Base-by-base conservation (phyloP, 2,329 filamentous ascomycete genomes). In the Eurotiales sp. region DNA sequence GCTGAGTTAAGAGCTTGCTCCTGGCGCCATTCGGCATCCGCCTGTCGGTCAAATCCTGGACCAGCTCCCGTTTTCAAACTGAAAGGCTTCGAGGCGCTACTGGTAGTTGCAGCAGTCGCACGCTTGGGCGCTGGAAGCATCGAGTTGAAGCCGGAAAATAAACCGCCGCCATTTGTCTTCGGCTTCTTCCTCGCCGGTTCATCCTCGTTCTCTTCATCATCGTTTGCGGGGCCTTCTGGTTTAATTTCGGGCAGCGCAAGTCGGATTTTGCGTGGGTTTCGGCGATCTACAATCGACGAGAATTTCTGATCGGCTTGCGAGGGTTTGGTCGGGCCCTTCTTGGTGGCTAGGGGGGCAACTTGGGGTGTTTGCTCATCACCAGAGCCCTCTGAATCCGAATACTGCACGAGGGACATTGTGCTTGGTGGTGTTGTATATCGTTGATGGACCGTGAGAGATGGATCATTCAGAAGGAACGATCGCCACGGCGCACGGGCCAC, bases 101-200 rank as follows among this genome's bases (percentile, higher is more conserved):
- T 62, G 19, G 63, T 51, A 30, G 59, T 50, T 32, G 57, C 50
- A 34, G 44, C 10, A 15, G 49, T 53, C 19, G 46, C 32, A 53
- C 77, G 76, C 64, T 96, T 97, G 3, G 92, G 91, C 22, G 91
- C 78, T 2, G 92, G 92, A 17, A 97, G 78, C 59, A 96, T 83
- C 2, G 90, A 85, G 66, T 92, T 93, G 74, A 96, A 93, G 2
- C 85, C 87, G 46, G 87, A 80, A 61, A 95, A 91, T 4, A 80
- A 78, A 23, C 84, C 83, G 22, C 84, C 82, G 3, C 79, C 80
- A 19, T 77, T 79, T 1, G 81, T 81, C 45, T 83, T 83, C 15
- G 81, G 77, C 54, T 86, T 84, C 66, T 96, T 96, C 1, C 85
- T 77, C 0, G 87, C 86, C 0, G 85, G 85, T 22, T 69, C 74